Conservation (phyloP, 2,329 filamentous ascomycete genomes). For the Juglanconis juglandina region DNA sequence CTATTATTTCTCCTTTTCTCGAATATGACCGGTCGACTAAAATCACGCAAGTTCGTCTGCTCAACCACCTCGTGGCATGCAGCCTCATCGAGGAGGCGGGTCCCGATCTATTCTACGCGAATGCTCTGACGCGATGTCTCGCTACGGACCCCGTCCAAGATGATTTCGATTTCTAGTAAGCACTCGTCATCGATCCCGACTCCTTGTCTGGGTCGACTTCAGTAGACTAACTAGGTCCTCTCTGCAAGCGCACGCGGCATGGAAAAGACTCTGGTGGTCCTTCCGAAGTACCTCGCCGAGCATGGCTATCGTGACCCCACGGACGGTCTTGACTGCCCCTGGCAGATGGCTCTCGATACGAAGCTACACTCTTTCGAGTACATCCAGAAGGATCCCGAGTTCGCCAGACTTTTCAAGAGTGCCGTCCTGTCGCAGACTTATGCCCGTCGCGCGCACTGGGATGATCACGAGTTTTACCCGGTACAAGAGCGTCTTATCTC, state of each 20-base stretch:
- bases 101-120: not conserved
- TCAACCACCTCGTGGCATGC: conserved; percentile 1
- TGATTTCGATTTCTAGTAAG: not conserved
- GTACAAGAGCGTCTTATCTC: conserved; percentile 1
- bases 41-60: not conserved
- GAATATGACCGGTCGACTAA: not conserved
- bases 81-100: not conserved
- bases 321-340: conserved; percentile 3
- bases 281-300: conserved; percentile 1
- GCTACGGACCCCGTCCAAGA: not conserved
- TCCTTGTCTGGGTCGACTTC: too few species aligned
- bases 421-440: not conserved
- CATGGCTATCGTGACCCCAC: not conserved
- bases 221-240: not conserved
- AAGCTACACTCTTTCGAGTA: conserved; percentile 6
- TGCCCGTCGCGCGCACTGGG: conserved; percentile 1
- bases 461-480: not conserved
- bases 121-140: not conserved
- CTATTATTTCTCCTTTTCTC: not conserved
- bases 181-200: not conserved
- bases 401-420: not conserved
- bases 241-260: not conserved
- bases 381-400: conserved; percentile 1
- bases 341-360: conserved; percentile 2
- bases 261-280: not conserved